These are phyloP conservation scores for Laguncularia racemosa DNA, from an alignment of 345 rosid genomes.

Conservation along the genomic window DNA sequence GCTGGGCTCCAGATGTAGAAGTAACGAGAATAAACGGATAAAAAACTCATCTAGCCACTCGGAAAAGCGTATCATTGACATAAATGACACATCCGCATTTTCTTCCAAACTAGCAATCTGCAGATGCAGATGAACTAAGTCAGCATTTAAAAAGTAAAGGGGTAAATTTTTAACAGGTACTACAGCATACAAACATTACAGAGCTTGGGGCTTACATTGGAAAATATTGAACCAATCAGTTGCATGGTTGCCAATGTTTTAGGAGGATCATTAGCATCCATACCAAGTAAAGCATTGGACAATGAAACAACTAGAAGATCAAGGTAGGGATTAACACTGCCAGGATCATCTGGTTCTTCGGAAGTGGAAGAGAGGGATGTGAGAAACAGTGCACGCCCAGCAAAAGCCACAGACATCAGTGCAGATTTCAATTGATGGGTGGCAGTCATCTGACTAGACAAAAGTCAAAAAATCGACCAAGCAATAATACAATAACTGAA, in stretches of 20 bases:
- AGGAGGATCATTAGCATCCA: constrained; percentile 99
- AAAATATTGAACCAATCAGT: constrained; percentile 92
- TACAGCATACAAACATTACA: background rate
- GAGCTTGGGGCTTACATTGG: constrained; percentile 62
- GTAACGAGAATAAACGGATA: constrained; percentile 80
- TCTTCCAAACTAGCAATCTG: constrained; percentile 86
- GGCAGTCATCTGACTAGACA: constrained; percentile 92
- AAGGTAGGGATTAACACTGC: constrained; percentile 37
- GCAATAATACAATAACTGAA: background rate
- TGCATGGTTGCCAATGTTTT: constrained; percentile 97
- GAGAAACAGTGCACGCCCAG: constrained; percentile 83
- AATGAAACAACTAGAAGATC: constrained; percentile 74
- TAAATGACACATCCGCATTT: constrained; percentile 48
- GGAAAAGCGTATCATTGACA: constrained; percentile 73
- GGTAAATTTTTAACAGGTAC: too few species aligned
- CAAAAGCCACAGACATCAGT: constrained; percentile 92
- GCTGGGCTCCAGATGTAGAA: constrained; percentile 88
- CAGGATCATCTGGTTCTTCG: constrained; percentile 43
- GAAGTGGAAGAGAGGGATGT: constrained; percentile 49
- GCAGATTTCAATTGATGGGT: constrained; percentile 99
- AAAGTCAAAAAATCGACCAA: constrained; percentile 16
- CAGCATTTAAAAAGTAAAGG: background rate
- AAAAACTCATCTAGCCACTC: constrained; percentile 98
- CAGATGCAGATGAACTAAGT: constrained; percentile 7
- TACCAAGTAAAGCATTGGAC: constrained; percentile 93